A percentile compares a stretch with the other conserved stretches of the same genome.
Evolutionary conservation across 176 grass and related monocot genomes (phyloP).

Genomic region (Avena sativa): DNA sequence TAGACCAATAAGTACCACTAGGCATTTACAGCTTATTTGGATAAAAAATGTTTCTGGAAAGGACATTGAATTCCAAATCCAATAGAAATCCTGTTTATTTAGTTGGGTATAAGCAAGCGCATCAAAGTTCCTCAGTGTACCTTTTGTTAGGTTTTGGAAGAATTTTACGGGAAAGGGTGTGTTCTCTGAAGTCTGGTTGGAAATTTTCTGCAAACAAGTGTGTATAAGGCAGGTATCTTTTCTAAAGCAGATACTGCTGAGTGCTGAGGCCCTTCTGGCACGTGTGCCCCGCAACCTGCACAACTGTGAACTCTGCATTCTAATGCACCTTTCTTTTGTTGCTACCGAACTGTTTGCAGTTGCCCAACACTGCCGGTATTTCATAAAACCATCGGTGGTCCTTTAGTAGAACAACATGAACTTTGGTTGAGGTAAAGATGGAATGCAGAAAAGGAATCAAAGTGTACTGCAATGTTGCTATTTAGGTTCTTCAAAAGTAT

Average conservation of each 20-base stretch:
- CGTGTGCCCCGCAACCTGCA: not conserved
- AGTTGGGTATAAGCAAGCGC: not conserved
- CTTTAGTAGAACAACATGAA: not conserved
- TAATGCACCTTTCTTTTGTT: not conserved
- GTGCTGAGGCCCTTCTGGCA: not conserved
- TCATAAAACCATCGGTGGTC: not conserved
- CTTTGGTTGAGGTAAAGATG: not conserved
- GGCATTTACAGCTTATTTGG: not conserved
- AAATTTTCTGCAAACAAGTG: not conserved
- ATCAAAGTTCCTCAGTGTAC: not conserved
- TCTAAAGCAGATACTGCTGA: not conserved
- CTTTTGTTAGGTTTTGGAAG: not conserved
- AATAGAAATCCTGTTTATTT: not conserved
- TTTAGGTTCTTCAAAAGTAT: constrained; percentile 26
- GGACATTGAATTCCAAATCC: not conserved
- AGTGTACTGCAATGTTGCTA: not conserved
- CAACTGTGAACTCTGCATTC: constrained; percentile 2
- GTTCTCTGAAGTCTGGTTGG: not conserved
- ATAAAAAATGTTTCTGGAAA: not conserved
- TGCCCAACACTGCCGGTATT: not conserved
- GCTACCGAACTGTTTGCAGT: not conserved
- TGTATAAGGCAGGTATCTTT: not conserved
- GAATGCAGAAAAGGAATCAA: not conserved
- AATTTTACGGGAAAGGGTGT: not conserved
- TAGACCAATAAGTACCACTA: not conserved